phyloP scores from a whole-genome alignment of 805 yeast species.

The Tetrapisispora arboricola region DNA sequence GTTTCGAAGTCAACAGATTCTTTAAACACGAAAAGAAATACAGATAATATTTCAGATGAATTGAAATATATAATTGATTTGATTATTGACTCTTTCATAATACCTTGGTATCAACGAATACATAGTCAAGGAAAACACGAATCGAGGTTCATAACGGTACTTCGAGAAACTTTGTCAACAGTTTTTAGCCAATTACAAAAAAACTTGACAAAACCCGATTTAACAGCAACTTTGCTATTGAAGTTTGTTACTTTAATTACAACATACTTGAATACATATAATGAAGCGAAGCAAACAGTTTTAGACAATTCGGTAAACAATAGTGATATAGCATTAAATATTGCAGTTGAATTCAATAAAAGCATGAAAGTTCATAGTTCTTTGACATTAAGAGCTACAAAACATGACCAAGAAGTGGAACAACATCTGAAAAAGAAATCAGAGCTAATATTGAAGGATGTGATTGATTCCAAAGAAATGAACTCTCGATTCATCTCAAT shows the following conservation, averaged over 20 bases:
- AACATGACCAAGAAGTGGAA: conserved; percentile 36
- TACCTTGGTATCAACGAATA: conserved; percentile 45
- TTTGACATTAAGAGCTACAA: conserved; percentile 30
- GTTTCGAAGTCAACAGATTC: conserved; percentile 1
- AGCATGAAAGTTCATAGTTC: conserved; percentile 47
- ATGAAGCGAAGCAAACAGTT: conserved; percentile 31
- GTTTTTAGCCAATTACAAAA: conserved; percentile 35
- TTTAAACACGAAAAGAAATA: background rate
- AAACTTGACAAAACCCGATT: conserved; percentile 38
- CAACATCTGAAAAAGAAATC: conserved; percentile 38
- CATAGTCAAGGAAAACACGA: conserved; percentile 21
- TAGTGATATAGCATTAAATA: conserved; percentile 30
- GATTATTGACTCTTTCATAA: conserved; percentile 44
- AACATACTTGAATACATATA: conserved; percentile 47
- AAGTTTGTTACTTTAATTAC: conserved; percentile 55
- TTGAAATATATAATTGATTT: conserved; percentile 36
- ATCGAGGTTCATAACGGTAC: conserved; percentile 30
- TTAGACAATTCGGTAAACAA: conserved; percentile 5
- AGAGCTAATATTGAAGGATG: conserved; percentile 32
- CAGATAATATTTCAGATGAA: conserved; percentile 30
- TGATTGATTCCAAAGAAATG: conserved; percentile 38
- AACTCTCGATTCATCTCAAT: conserved; percentile 38
- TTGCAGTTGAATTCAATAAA: conserved; percentile 33
- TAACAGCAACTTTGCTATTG: conserved; percentile 46
- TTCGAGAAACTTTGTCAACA: conserved; percentile 32